phyloP scores from a whole-genome alignment of 1,284 basidiomycete species.

The Ganoderma sp. region DNA sequence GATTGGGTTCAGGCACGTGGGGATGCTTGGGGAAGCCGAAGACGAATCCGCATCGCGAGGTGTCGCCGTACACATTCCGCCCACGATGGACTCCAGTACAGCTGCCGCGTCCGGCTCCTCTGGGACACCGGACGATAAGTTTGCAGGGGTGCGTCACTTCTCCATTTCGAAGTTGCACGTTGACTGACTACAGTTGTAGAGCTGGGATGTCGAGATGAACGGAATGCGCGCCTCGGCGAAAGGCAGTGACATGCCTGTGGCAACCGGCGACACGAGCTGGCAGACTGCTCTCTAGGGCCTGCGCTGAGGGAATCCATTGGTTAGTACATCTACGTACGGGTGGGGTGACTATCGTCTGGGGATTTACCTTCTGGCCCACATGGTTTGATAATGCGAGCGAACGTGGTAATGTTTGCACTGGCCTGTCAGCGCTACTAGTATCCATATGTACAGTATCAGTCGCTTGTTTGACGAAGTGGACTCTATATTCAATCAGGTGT shows the following conservation, averaged over 20 bases:
- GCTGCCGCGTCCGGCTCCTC: constrained; percentile 6
- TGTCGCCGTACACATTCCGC: constrained; percentile 10
- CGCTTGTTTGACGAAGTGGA: neutral
- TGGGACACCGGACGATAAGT: constrained; percentile 7
- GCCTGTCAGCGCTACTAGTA: neutral
- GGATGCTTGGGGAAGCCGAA: constrained; percentile 3
- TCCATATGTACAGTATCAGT: neutral
- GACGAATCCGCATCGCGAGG: neutral
- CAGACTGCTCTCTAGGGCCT: neutral
- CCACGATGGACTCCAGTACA: neutral
- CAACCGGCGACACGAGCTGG: neutral
- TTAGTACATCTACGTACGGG: neutral
- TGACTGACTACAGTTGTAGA: neutral
- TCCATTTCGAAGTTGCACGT: neutral
- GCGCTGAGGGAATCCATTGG: neutral
- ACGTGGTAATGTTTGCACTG: neutral
- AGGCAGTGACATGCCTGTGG: neutral
- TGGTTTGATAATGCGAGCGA: neutral
- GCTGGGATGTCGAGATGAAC: constrained; percentile 19
- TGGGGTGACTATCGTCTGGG: neutral
- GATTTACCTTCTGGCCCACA: neutral
- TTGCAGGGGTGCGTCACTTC: neutral
- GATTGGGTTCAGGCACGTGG: constrained; percentile 9
- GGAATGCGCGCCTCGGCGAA: neutral
- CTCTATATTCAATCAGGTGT: too few relatives aligned